Evolutionary conservation across 257 asterid genomes (phyloP).

Genomic region (Nicotiana paniculata): DNA sequence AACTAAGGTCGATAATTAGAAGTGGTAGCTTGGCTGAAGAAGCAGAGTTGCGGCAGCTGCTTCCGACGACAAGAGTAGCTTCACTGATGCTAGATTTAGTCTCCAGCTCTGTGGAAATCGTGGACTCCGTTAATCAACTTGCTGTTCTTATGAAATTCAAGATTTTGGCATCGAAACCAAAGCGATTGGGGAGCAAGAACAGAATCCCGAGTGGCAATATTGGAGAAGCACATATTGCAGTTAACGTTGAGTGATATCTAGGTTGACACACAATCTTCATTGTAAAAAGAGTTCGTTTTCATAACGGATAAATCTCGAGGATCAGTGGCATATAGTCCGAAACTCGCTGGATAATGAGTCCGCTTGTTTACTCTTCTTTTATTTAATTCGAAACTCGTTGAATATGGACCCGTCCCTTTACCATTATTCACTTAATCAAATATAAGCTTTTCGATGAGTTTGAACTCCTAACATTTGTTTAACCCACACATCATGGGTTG

Average conservation of each 20-base stretch:
- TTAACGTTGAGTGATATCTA: conserved; percentile 2
- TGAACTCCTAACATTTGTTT: no score
- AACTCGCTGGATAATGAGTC: no score
- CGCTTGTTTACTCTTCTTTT: no score
- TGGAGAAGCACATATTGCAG: not conserved
- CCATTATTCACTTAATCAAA: no score
- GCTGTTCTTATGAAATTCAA: conserved; percentile 49
- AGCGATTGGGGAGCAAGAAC: conserved; percentile 1
- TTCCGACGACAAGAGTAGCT: conserved; percentile 48
- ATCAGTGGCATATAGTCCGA: no score
- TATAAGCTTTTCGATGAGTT: no score
- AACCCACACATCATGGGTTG: no score
- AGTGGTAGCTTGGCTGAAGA: conserved; percentile 26
- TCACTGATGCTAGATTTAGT: conserved; percentile 46
- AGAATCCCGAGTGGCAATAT: conserved; percentile 5
- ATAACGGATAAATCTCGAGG: no score
- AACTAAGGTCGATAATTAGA: conserved; percentile 39
- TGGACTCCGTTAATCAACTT: conserved; percentile 52
- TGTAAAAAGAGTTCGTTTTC: no score
- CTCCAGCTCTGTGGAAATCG: conserved; percentile 31
- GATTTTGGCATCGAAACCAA: conserved; percentile 4
- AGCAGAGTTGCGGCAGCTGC: conserved; percentile 26
- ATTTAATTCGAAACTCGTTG: no score
- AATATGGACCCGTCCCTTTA: no score
- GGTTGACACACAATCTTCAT: no score